Evolutionary conservation across 208 protist genomes (phyloP).

Genomic region (Trypanosomatidae sp.): DNA sequence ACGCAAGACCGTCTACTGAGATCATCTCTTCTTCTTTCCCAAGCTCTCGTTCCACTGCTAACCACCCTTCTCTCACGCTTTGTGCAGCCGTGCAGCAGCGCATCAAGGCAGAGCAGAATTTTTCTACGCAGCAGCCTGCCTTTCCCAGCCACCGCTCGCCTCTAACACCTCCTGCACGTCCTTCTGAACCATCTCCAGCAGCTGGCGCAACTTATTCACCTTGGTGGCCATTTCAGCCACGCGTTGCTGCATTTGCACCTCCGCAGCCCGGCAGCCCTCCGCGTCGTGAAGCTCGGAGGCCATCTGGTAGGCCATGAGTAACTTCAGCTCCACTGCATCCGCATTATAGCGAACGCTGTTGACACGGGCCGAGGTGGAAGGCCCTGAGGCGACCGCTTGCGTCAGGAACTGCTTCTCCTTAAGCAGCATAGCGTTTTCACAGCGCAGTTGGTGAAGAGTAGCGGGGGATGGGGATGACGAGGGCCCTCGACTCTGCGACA

Average conservation of each 20-base stretch:
- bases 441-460: constrained; percentile 37
- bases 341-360: constrained; percentile 48
- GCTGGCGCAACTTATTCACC: constrained; percentile 30
- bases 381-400: constrained; percentile 30
- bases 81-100: not conserved
- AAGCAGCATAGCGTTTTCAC: constrained; percentile 47
- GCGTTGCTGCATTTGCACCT: constrained; percentile 37
- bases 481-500: not conserved
- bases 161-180: constrained; percentile 44
- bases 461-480: not conserved
- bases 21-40: not conserved
- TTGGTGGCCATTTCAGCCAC: constrained; percentile 23
- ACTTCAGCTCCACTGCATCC: constrained; percentile 34
- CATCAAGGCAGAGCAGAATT: not conserved
- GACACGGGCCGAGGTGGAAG: constrained; percentile 45
- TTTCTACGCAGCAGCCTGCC: not conserved
- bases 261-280: constrained; percentile 25
- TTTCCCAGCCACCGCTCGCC: constrained; percentile 17
- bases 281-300: constrained; percentile 35
- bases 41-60: not conserved
- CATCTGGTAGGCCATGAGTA: constrained; percentile 49
- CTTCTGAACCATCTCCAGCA: constrained; percentile 44
- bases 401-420: constrained; percentile 49
- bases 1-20: not conserved
- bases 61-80: not conserved